Base-by-base conservation (phyloP, 139 green algal genomes). In the Coelastrella sp. region DNA sequence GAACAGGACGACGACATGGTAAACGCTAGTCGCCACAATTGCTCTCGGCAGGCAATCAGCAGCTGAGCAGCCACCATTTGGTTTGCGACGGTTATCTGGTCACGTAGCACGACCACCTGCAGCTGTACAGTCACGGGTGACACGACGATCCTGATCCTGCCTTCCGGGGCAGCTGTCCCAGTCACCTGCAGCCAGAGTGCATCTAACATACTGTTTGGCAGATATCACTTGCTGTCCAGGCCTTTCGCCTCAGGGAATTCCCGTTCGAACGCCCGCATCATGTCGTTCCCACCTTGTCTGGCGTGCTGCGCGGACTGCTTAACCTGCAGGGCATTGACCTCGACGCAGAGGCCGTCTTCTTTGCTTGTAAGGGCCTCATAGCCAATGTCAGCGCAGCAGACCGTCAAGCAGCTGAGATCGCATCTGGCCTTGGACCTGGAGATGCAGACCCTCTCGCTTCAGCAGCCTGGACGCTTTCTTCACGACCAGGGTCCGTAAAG, bases 1-100 rank as follows among this genome's bases (percentile, higher is more conserved):
- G 61, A 87, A 17, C 4, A 77, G 5, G 81, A 87, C 54, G 60
- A 74, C 47, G 81, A 87, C 16, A 23, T 87, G 64, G 81, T 87
- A 58, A 23, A 64, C 14, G 17, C 17, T 3, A 76, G 11, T 71
- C 10, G 11, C 10, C 61, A 71, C 11, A 71, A 19, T 19, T 2
- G 11, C 61, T 19, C 61, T 10, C 11, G 32, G 8, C 11, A 10
- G 10, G 61, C 61, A 71, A 19, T 10, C 61, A 10, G 11, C 61
- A 19, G 32, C 1, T 47, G 32, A 47, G 32, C 32, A 0, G 32
- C 32, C 32, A 47, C 32, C 32, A 47, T 47, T 47, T 47, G 32
- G 32, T 47, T 47, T 47, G 32, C 32, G 32, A 47, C 32, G 1
- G 32, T 47, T 47, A 47, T 47, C 32, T 47, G 32, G 32, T 47